Conservation (phyloP, 768 basidiomycete species). For the Pleurotus ostreatus region DNA sequence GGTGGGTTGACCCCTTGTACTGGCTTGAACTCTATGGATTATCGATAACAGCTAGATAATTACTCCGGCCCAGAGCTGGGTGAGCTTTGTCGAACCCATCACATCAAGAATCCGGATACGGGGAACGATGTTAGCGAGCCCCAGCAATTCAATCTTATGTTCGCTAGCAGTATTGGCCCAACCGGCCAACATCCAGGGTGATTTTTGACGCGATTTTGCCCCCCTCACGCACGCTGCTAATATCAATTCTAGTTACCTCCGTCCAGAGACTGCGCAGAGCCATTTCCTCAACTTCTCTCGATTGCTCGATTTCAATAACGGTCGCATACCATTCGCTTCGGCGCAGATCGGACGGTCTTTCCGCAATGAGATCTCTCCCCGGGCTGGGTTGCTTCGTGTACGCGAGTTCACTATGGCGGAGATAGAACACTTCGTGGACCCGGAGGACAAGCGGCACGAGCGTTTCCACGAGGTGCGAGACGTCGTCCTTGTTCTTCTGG, state of each 20-base stretch:
- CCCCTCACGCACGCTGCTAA: not conserved
- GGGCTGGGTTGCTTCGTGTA: constrained; percentile 92
- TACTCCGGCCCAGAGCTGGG: constrained; percentile 88
- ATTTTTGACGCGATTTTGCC: constrained; percentile 17
- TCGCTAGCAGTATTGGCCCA: constrained; percentile 94
- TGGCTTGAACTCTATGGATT: constrained; percentile 1
- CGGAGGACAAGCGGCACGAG: constrained; percentile 81
- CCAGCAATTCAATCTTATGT: constrained; percentile 98
- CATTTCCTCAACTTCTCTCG: constrained; percentile 99
- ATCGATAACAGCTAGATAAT: constrained; percentile 73
- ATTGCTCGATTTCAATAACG: constrained; percentile 97
- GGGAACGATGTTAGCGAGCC: constrained; percentile 92
- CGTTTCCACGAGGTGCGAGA: constrained; percentile 82
- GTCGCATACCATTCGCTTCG: constrained; percentile 92
- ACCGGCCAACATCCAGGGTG: constrained; percentile 96
- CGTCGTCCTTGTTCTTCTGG: constrained; percentile 70
- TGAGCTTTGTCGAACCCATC: constrained; percentile 73
- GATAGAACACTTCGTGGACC: constrained; percentile 99
- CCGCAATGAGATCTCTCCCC: constrained; percentile 97
- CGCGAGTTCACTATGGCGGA: constrained; percentile 99
- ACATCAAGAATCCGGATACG: constrained; percentile 87
- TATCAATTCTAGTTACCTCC: constrained; percentile 64
- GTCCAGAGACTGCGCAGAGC: constrained; percentile 97
- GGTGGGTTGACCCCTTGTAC: constrained; percentile 40
- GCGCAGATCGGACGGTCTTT: constrained; percentile 96